phyloP scores from a whole-genome alignment of 1,284 basidiomycete genomes.

The Mycena sp. region DNA sequence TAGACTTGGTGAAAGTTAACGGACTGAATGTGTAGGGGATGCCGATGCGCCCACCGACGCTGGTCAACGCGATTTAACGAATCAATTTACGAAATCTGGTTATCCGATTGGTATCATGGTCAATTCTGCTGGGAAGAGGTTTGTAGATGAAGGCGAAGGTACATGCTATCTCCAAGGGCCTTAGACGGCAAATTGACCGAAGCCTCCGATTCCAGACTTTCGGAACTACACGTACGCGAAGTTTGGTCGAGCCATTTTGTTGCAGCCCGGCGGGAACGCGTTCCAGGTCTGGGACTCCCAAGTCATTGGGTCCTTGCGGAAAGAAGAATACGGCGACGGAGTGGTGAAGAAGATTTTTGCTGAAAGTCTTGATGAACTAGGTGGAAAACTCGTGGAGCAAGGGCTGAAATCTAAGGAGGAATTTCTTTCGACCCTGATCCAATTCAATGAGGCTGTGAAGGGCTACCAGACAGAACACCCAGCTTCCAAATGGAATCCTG shows the following conservation, averaged over 20 bases:
- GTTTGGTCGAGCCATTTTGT: conserved; percentile 66
- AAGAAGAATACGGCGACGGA: conserved; percentile 71
- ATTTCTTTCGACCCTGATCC: conserved; percentile 56
- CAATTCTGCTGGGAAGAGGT: conserved; percentile 63
- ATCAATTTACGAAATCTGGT: conserved; percentile 77
- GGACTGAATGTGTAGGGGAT: conserved; percentile 59
- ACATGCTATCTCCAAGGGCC: neutral
- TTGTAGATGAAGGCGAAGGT: conserved; percentile 74
- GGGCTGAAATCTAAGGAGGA: conserved; percentile 54
- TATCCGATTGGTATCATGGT: conserved; percentile 77
- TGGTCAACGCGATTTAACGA: conserved; percentile 66
- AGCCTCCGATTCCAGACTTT: conserved; percentile 47
- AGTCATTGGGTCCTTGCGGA: conserved; percentile 53
- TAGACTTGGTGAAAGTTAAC: neutral
- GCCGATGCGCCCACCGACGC: conserved; percentile 61
- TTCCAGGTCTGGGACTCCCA: conserved; percentile 72
- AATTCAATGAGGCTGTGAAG: conserved; percentile 61
- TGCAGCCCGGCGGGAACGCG: conserved; percentile 64
- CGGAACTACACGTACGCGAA: conserved; percentile 78
- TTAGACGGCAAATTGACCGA: neutral
- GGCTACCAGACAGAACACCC: conserved; percentile 48
- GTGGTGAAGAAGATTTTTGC: conserved; percentile 65
- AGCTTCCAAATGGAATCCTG: conserved; percentile 60
- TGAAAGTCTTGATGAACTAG: conserved; percentile 59
- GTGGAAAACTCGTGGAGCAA: conserved; percentile 52